Percentiles rank a stretch among this genome's conserved stretches.
Conservation (phyloP, 768 basidiomycete species). For the Tricholoma sp. region DNA sequence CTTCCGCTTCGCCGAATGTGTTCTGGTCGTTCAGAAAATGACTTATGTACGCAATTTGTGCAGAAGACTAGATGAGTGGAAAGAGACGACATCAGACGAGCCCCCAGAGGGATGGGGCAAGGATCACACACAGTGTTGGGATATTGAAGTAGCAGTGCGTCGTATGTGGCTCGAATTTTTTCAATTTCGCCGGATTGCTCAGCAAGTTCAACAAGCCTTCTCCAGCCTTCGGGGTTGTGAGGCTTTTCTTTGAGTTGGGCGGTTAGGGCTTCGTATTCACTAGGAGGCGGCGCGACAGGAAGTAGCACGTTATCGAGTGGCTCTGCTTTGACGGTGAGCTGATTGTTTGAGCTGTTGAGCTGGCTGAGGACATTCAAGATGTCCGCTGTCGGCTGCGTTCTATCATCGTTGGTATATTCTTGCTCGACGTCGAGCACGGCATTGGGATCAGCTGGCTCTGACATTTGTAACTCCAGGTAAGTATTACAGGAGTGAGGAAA, state of each 20-base stretch:
- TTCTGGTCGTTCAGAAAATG: slow-evolving; percentile 64
- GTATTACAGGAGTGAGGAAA: no score
- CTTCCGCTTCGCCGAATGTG: slow-evolving; percentile 74
- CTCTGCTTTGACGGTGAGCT: slow-evolving; percentile 19
- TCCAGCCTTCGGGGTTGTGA: slow-evolving; percentile 74
- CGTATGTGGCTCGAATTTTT: slow-evolving; percentile 77
- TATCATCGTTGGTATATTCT: slow-evolving; percentile 16
- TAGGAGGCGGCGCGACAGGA: slow-evolving; percentile 34
- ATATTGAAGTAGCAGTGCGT: slow-evolving; percentile 76
- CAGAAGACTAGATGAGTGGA: slow-evolving; percentile 67
- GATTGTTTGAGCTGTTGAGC: background rate
- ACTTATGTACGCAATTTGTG: slow-evolving; percentile 80
- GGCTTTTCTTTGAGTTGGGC: slow-evolving; percentile 61
- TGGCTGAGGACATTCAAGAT: slow-evolving; percentile 28
- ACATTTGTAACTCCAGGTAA: background rate
- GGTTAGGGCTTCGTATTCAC: slow-evolving; percentile 65
- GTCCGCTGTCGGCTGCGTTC: slow-evolving; percentile 30
- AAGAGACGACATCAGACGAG: background rate
- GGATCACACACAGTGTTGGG: slow-evolving; percentile 81
- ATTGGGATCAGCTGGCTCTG: background rate
- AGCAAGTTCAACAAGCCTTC: slow-evolving; percentile 71
- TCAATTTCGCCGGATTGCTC: slow-evolving; percentile 75
- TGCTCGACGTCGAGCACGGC: background rate
- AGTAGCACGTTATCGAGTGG: slow-evolving; percentile 10
- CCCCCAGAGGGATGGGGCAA: slow-evolving; percentile 2